phyloP scores from a whole-genome alignment of 805 yeast species.

The Yarrowia keelungensis region DNA sequence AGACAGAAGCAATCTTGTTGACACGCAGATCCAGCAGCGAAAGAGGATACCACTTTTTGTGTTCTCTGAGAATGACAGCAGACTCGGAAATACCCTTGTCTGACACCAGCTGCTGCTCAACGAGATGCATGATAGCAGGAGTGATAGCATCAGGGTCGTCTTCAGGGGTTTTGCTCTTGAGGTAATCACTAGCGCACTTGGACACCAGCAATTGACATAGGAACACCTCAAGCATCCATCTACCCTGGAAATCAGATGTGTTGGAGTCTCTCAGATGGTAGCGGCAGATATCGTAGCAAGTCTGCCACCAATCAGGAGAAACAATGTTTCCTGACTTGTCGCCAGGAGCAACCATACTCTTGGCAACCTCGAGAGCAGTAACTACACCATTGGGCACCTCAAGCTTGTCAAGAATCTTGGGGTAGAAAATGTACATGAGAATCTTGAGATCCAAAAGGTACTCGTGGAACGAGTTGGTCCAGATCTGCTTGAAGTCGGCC shows the following conservation, averaged over 20 bases:
- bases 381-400: conserved; percentile 46
- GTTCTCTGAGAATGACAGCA: conserved; percentile 43
- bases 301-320: conserved; percentile 5
- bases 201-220: conserved; percentile 7
- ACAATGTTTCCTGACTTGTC: conserved; percentile 1
- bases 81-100: conserved; percentile 40
- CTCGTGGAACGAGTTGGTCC: conserved; percentile 51
- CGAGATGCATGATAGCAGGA: conserved; percentile 3
- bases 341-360: conserved; percentile 28
- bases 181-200: not conserved
- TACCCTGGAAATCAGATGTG: conserved; percentile 3
- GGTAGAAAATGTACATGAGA: conserved; percentile 46
- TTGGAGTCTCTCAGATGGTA: conserved; percentile 18
- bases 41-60: conserved; percentile 45
- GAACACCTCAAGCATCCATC: conserved; percentile 26
- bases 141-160: not conserved
- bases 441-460: conserved; percentile 49
- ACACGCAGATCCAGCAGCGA: conserved; percentile 46
- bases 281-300: conserved; percentile 14
- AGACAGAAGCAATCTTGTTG: conserved; percentile 45
- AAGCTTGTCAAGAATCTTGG: conserved; percentile 43
- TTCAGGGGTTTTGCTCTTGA: not conserved
- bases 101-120: conserved; percentile 9
- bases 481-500: conserved; percentile 45
- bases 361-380: conserved; percentile 45